Conservation (phyloP, 371 early-diverging fungal genomes). For the Mucor irregularis region DNA sequence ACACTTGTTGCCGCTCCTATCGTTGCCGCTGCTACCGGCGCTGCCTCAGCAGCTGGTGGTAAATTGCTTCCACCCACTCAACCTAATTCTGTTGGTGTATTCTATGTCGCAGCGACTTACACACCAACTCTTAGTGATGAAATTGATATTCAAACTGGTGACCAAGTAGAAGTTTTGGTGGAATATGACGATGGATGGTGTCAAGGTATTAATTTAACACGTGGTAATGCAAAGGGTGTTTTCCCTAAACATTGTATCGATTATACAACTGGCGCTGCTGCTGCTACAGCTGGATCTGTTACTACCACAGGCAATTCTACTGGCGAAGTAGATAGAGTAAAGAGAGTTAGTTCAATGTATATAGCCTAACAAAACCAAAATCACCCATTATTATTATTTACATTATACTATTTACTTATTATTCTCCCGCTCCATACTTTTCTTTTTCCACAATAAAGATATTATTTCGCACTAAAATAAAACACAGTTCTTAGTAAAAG, state of each 20-base stretch:
- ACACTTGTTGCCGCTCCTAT: slow-evolving; percentile 5
- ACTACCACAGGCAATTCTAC: no score
- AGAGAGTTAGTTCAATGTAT: slow-evolving; percentile 53
- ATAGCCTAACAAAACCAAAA: no score
- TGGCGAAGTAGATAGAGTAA: slow-evolving; percentile 16
- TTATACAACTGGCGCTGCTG: slow-evolving; percentile 5
- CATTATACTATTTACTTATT: no score
- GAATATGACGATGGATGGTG: slow-evolving; percentile 78
- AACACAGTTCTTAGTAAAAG: no score
- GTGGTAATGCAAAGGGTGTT: slow-evolving; percentile 59
- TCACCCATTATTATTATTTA: no score
- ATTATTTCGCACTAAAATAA: no score
- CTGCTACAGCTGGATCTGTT: no score
- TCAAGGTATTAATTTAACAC: slow-evolving; percentile 61
- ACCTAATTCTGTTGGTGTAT: slow-evolving; percentile 53
- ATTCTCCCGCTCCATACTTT: no score
- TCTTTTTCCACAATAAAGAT: no score
- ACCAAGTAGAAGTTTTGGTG: slow-evolving; percentile 60
- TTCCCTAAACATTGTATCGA: slow-evolving; percentile 68
- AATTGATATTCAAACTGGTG: slow-evolving; percentile 64
- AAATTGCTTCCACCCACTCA: slow-evolving; percentile 13
- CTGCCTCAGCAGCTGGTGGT: background rate
- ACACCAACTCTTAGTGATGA: slow-evolving; percentile 70
- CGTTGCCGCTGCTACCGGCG: slow-evolving; percentile 15
- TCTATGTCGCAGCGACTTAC: slow-evolving; percentile 55